phyloP scores from a whole-genome alignment of 805 yeast genomes.

The Wickerhamiella azyma region DNA sequence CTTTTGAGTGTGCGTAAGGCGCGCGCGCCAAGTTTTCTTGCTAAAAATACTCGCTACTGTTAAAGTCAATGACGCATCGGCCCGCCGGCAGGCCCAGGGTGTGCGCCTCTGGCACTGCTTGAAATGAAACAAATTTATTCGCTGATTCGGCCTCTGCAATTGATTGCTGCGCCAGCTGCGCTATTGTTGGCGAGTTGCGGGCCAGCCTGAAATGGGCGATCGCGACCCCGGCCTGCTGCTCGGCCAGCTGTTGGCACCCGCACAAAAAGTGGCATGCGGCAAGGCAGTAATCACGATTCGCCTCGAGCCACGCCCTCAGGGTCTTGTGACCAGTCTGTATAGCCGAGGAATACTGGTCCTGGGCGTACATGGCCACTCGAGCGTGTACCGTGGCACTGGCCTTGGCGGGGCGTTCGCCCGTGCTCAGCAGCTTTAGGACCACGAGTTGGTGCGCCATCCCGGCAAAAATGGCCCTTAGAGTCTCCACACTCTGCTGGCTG shows the following conservation, averaged over 20 bases:
- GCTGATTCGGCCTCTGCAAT: conserved; percentile 19
- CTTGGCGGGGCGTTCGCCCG: conserved; percentile 11
- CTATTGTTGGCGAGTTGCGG: conserved; percentile 6
- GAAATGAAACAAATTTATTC: conserved; percentile 23
- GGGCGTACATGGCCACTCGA: conserved; percentile 24
- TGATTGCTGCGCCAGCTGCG: conserved; percentile 11
- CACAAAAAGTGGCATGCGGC: conserved; percentile 20
- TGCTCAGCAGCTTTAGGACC: conserved; percentile 18
- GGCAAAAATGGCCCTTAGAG: conserved; percentile 15
- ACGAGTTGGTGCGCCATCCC: conserved; percentile 23
- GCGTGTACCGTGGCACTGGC: conserved; percentile 20
- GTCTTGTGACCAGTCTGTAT: conserved; percentile 16
- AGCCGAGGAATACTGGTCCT: conserved; percentile 22
- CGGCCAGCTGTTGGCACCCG: conserved; percentile 20
- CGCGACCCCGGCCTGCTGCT: conserved; percentile 21
- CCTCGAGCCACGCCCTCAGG: conserved; percentile 19
- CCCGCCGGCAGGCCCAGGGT: conserved; percentile 19
- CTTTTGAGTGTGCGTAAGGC: conserved; percentile 28
- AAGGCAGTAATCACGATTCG: conserved; percentile 17
- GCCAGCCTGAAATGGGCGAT: conserved; percentile 17
- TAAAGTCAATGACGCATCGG: conserved; percentile 7
- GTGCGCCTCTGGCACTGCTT: conserved; percentile 21
- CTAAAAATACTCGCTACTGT: conserved; percentile 1
- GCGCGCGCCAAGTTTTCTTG: background rate
- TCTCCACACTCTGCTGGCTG: conserved; percentile 16